Conservation (phyloP, 2,329 filamentous ascomycete genomes). For the Aspergillus awamori region DNA sequence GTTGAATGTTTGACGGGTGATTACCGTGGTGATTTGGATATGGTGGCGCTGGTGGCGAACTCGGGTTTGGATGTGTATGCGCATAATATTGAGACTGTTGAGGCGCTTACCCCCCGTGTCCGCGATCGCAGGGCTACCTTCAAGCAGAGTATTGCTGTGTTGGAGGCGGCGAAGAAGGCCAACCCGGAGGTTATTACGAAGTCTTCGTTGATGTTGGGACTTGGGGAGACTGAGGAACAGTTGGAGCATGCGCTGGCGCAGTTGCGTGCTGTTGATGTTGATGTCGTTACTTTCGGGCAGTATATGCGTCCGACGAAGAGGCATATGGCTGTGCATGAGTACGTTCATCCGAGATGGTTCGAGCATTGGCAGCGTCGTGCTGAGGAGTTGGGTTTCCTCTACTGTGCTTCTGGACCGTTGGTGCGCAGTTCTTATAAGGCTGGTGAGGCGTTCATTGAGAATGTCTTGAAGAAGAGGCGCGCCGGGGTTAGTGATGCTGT, state of each 20-base stretch:
- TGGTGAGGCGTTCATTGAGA: constrained; percentile 98
- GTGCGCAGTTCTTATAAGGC: constrained; percentile 97
- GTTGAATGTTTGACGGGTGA: constrained; percentile 68
- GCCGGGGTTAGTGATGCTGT: constrained; percentile 29
- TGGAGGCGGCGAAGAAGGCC: constrained; percentile 79
- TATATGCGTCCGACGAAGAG: constrained; percentile 99
- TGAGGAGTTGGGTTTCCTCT: constrained; percentile 93
- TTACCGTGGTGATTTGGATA: constrained; percentile 80
- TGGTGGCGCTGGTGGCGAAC: constrained; percentile 80
- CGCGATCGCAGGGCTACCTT: constrained; percentile 89
- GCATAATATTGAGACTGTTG: constrained; percentile 95
- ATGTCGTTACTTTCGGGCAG: constrained; percentile 98
- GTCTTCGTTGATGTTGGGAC: constrained; percentile 93
- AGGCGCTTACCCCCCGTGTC: constrained; percentile 85
- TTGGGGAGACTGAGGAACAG: constrained; percentile 90
- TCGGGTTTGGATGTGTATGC: constrained; percentile 95
- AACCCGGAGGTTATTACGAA: constrained; percentile 88
- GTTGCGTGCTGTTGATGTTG: constrained; percentile 77
- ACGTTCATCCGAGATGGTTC: constrained; percentile 88
- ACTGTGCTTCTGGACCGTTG: constrained; percentile 89
- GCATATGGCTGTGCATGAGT: constrained; percentile 95
- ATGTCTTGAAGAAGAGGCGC: constrained; percentile 82
- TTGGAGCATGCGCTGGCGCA: constrained; percentile 78
- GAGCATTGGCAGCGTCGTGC: constrained; percentile 89
- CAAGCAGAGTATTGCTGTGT: constrained; percentile 76